Conservation (phyloP, 805 yeast genomes). For the Citeromyces nyonsensis region DNA sequence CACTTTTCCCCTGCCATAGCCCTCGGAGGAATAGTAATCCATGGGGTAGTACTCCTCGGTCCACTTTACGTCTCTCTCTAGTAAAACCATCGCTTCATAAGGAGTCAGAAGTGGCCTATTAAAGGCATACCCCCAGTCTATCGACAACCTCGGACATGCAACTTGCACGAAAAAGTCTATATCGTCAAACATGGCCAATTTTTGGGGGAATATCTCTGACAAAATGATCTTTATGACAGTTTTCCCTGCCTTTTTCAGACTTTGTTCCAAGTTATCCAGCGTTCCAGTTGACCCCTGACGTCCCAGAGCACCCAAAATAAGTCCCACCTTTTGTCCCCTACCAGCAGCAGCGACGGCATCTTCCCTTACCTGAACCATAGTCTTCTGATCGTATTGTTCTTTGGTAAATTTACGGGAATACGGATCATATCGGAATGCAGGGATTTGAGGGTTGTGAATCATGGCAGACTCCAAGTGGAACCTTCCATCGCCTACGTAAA, state of each 20-base stretch:
- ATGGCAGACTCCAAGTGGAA: constrained; percentile 91
- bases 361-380: constrained; percentile 58
- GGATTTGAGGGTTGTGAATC: constrained; percentile 91
- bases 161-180: constrained; percentile 94
- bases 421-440: constrained; percentile 92
- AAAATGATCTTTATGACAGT: constrained; percentile 69
- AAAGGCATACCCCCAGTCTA: constrained; percentile 98
- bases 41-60: constrained; percentile 64
- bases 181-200: constrained; percentile 82
- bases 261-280: constrained; percentile 44
- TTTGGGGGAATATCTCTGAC: constrained; percentile 88
- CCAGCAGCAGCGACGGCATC: constrained; percentile 58
- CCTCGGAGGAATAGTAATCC: constrained; percentile 87
- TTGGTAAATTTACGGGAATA: constrained; percentile 82
- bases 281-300: constrained; percentile 87
- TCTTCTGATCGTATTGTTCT: constrained; percentile 78
- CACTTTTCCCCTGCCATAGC: constrained; percentile 77
- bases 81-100: constrained; percentile 86
- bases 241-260: constrained; percentile 37
- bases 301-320: constrained; percentile 86
- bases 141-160: constrained; percentile 91
- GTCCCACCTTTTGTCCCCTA: constrained; percentile 53
- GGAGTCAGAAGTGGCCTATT: constrained; percentile 86
- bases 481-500: constrained; percentile 91
- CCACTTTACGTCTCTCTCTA: constrained; percentile 60